These are phyloP conservation scores for Ananas comosus DNA, from an alignment of 176 grass and related monocot species.

Conservation along the genomic window DNA sequence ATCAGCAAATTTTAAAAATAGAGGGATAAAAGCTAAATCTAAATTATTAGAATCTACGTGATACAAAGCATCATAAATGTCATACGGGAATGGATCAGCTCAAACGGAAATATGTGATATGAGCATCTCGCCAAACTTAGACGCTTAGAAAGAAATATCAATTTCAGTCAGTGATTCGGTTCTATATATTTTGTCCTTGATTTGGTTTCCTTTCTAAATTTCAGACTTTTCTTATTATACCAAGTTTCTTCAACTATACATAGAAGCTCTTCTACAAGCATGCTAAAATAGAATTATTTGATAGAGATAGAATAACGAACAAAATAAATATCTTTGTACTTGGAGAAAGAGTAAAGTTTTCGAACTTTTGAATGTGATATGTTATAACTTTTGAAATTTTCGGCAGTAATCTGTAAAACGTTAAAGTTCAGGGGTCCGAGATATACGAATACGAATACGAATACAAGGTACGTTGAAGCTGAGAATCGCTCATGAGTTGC, in stretches of 20 bases:
- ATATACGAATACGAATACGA: too few relatives aligned
- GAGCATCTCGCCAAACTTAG: too few relatives aligned
- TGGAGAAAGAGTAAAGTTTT: not conserved
- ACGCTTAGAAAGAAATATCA: not conserved
- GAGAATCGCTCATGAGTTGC: too few relatives aligned
- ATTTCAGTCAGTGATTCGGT: not conserved
- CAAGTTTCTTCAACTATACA: not conserved
- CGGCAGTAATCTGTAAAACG: too few relatives aligned
- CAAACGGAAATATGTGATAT: too few relatives aligned
- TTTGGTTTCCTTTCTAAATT: not conserved
- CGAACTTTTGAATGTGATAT: too few relatives aligned
- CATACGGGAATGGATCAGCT: too few relatives aligned
- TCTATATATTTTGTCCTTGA: not conserved
- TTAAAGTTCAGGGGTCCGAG: too few relatives aligned
- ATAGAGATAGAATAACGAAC: not conserved
- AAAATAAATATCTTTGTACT: not conserved
- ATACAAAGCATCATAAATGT: too few relatives aligned
- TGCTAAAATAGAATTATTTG: not conserved
- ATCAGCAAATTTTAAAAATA: not conserved
- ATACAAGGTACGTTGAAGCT: too few relatives aligned
- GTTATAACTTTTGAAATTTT: too few relatives aligned
- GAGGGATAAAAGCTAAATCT: not conserved
- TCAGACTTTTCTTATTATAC: not conserved
- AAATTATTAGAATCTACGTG: not conserved
- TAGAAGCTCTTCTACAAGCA: not conserved